Conservation (phyloP, 2,329 filamentous ascomycete genomes). For the Talaromyces sp. region DNA sequence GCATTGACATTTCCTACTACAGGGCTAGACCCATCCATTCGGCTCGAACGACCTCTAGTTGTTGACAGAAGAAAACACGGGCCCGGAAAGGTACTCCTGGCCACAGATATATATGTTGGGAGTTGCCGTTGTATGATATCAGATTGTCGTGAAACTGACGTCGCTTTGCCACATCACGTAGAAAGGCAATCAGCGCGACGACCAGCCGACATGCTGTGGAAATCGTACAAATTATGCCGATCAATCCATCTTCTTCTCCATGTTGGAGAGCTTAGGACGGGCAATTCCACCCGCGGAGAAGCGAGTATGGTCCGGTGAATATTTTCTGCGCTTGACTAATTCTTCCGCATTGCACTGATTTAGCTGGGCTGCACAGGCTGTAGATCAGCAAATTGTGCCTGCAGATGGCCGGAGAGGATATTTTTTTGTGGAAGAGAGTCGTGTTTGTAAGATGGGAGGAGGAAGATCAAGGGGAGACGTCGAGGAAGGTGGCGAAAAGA, state of each 20-base stretch:
- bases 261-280: background rate
- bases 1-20: background rate
- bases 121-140: background rate
- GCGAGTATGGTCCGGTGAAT: background rate
- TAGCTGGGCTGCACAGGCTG: background rate
- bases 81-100: background rate
- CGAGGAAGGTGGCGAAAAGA: background rate
- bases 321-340: background rate
- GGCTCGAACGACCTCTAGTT: background rate
- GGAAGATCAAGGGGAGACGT: background rate
- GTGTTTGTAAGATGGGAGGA: background rate
- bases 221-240: too few relatives aligned
- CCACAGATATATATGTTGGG: background rate
- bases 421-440: background rate
- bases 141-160: conserved; percentile 5
- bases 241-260: background rate
- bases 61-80: background rate
- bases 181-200: background rate
- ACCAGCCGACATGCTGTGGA: background rate
- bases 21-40: background rate
- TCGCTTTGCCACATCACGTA: background rate
- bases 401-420: too few relatives aligned
- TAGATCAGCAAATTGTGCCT: background rate
- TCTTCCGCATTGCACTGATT: background rate
- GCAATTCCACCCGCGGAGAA: background rate